Base-by-base conservation (phyloP, 306 rosid species). In the Pyrus pyrifolia region DNA sequence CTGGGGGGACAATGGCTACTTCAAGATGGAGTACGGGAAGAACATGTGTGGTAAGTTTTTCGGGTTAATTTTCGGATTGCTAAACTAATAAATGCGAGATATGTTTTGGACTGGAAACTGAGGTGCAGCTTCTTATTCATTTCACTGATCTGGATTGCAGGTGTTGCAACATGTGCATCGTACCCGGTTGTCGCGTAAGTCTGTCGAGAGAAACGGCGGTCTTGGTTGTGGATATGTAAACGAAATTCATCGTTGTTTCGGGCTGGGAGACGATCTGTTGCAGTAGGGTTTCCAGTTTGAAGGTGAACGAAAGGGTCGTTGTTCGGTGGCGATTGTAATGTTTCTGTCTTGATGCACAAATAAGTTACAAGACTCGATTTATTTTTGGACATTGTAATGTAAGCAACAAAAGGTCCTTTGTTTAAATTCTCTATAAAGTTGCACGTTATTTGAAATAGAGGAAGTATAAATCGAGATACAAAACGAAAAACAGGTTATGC, bases 1-100 rank as follows among this genome's bases (percentile, higher is more conserved):
- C 18, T 95, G 97, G 99, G 99, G 99, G 35, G 89, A 90, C 78
- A 38, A 89, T 22, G 99, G 99, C 82, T 95, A 92, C 88, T 95
- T 95, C 82, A 95, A 89, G 87, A 95, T 95, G 97, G 97, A 92
- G 86, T 6, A 81, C 70, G 99, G 97, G 76, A 95, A 95, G 87
- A 95, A 95, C 84, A 86, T 95, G 96, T 95, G 99, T 11, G 99
- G 99, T 95, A 83, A 87, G 97, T 70, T 78, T 86, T 81, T 76
- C 23, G 23, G 25, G 25, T 25, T 25, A 25, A 25, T 25, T 25
- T 25, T 25, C 51, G 33, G 33, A 30, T 30, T 30, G 5, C 33
- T 30, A 68, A 40, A 13, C 13, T 40, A 15, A 15, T 15, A 1
- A 4, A 49, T 15, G 7, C 6, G 55, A 15, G 55, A 1, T 1